A percentile compares a stretch with the other conserved stretches of the same genome.
These are phyloP conservation scores for Suhomyces bribrorum DNA, from an alignment of 1,139 yeast genomes.

Conservation along the genomic window DNA sequence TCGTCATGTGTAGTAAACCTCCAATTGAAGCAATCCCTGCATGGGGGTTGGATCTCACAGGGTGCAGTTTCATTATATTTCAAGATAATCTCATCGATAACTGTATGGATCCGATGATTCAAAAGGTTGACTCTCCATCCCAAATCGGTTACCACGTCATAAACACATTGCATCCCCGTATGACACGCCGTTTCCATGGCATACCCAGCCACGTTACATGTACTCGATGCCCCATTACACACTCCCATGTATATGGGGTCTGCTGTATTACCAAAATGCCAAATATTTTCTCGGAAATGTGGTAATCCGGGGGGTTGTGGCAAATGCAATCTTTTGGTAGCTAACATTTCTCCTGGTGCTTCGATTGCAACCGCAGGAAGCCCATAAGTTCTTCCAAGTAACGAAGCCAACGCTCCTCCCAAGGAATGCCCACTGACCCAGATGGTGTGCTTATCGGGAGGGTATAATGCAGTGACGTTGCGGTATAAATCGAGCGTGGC, in stretches of 20 bases:
- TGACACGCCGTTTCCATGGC: slow-evolving; percentile 98
- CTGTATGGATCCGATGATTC: slow-evolving; percentile 89
- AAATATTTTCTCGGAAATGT: slow-evolving; percentile 72
- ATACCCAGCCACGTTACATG: slow-evolving; percentile 91
- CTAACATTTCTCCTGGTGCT: slow-evolving; percentile 90
- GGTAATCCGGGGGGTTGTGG: slow-evolving; percentile 95
- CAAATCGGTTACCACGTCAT: slow-evolving; percentile 83
- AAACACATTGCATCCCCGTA: slow-evolving; percentile 83
- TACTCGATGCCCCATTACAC: slow-evolving; percentile 90
- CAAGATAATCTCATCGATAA: slow-evolving; percentile 76
- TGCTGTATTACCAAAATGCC: slow-evolving; percentile 97
- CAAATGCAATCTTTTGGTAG: slow-evolving; percentile 79
- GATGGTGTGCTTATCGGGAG: slow-evolving; percentile 63
- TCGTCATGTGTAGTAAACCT: slow-evolving; percentile 62
- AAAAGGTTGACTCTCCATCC: slow-evolving; percentile 92
- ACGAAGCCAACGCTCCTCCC: slow-evolving; percentile 84
- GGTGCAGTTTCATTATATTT: slow-evolving; percentile 75
- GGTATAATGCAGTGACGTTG: slow-evolving; percentile 63
- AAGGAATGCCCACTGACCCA: slow-evolving; percentile 97
- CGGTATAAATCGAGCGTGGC: slow-evolving; percentile 78
- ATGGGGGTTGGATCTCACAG: slow-evolving; percentile 75
- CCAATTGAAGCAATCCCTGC: slow-evolving; percentile 93
- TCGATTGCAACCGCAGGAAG: slow-evolving; percentile 87
- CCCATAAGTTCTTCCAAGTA: slow-evolving; percentile 88
- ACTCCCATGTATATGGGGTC: slow-evolving; percentile 98